Evolutionary conservation across 352 stramenopile genomes (phyloP), one percentile per base, ranked within the genome.

Genomic region (Phytophthora hibernalis): DNA sequence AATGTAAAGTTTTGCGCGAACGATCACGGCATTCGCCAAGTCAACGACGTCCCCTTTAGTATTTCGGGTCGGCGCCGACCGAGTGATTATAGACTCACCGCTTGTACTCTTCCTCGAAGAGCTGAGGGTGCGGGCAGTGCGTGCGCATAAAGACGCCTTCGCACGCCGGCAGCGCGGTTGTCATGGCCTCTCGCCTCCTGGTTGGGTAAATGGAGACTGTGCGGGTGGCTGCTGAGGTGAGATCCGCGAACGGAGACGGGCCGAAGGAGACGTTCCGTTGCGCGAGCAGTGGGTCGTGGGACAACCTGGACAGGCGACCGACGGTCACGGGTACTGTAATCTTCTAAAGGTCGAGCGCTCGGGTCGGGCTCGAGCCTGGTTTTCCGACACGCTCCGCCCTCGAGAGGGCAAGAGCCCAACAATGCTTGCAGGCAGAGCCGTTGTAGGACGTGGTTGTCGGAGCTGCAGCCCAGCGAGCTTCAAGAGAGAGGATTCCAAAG

Each of bases 51-150:
- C 54, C 47, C 38, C 2, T 16, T 51, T 47, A 60, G 18, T 61
- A 73, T 73, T 69, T 57, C 53, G 51, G 18, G 49, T 24, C 48
- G 38, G 35, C 48, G 13, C 51, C 15, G 18, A 35, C 4, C 6
- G 2, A 12, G 26, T 13, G 26, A 47, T 28, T 49, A 54, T 10
- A 1, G 8, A 59, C 77, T 54, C 53, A 90, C 82, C 82, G 76
- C 59, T 90, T 90, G 76, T 90, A 90, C 57, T 90, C 82, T 26
- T 53, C 53, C 42, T 77, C 48, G 53, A 90, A 90, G 30, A 90
- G 67, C 61, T 54, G 53, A 12, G 65, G 28, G 38, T 90, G 82
- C 15, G 45, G 26, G 58, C 82, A 90, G 43, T 61, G 66, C 21
- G 55, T 51, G 45, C 65, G 76, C 42, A 69, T 70, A 44, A 90